Evolutionary conservation across 352 stramenopile species (phyloP).

Genomic region (Achlya hypogyna): DNA sequence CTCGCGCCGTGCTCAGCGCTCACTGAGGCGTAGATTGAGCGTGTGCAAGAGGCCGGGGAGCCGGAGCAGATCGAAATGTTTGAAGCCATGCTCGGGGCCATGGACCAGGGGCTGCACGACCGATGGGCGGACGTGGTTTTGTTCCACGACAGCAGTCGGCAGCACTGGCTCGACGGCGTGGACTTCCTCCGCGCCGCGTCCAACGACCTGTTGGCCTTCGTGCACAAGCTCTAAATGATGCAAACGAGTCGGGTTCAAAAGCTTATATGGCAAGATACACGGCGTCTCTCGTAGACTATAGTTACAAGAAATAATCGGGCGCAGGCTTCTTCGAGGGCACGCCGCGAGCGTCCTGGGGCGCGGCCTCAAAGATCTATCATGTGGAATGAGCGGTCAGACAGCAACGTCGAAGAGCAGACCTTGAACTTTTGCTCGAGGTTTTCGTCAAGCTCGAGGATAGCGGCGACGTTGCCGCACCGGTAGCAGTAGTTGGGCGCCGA

Average conservation of each 20-base stretch:
- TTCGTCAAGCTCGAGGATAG: slow-evolving; percentile 98
- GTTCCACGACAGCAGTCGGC: not conserved
- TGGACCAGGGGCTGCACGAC: not conserved
- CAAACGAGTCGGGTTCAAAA: slow-evolving; percentile 2
- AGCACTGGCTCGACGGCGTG: not conserved
- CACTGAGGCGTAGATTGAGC: not conserved
- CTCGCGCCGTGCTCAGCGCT: not conserved
- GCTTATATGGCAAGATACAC: not conserved
- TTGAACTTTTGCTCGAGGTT: slow-evolving; percentile 88
- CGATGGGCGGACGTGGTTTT: not conserved
- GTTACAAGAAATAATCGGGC: slow-evolving; percentile 99
- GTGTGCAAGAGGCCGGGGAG: not conserved
- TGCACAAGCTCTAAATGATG: not conserved
- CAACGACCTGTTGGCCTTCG: not conserved
- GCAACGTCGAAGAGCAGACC: slow-evolving; percentile 27
- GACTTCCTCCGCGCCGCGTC: not conserved
- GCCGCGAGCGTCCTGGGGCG: slow-evolving; percentile 93
- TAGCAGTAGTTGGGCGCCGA: slow-evolving; percentile 99
- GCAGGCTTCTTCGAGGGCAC: slow-evolving; percentile 97
- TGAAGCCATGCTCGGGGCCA: slow-evolving; percentile 6
- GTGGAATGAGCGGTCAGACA: not conserved
- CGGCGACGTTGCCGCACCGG: slow-evolving; percentile 96
- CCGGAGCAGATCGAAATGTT: slow-evolving; percentile 5
- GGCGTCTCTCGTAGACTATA: slow-evolving; percentile 21
- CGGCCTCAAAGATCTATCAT: slow-evolving; percentile 95